Base-by-base conservation (phyloP, 768 basidiomycete species). In the Lentinula sp. region DNA sequence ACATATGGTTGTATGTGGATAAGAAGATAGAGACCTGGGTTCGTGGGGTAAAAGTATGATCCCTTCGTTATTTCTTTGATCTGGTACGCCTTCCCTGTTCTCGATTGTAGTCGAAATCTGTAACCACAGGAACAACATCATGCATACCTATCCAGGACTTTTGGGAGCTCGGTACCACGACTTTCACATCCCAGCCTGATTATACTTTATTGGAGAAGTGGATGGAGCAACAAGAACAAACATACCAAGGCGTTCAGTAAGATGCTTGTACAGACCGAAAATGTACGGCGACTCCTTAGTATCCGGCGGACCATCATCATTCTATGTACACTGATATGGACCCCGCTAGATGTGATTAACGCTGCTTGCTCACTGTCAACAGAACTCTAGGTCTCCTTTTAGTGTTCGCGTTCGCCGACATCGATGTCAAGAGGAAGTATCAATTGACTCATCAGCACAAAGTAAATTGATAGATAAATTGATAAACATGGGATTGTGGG, bases 81-180 rank as follows among this genome's bases (percentile, higher is more conserved):
- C 52, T 90, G 87, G 69, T 85, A 92, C 32, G 91, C 87, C 68
- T 89, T 91, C 49, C 92, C 91, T 91, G 64, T 60, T 37, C 59
- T 49, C 35, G 28, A 2, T 63, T 23, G 42, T 32, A 23, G 18
- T 10, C 48, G 33, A 53, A 18, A 61, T 23, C 9, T 8, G 16
- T 51, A 45, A 36, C n/a, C 35, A 41, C 48, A 43, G 28, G 33
- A 20, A 52, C 48, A 23, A 15, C 13, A 32, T 9, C 16, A 23
- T 43, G 69, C 78, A 57, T 62, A 89, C 91, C 92, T 37, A 94
- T 92, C 91, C 92, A 94, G 41, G 89, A 91, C 70, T 91, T 92
- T 69, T 94, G 91, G 9, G 87, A 78, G 65, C 85, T 89, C 13
- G 90, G 90, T 28, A 92, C 75, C 59, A 92, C 88, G 15, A 92